These are phyloP conservation scores for Geosmithia putterillii DNA, from an alignment of 2,329 filamentous ascomycete species.

Conservation along the genomic window DNA sequence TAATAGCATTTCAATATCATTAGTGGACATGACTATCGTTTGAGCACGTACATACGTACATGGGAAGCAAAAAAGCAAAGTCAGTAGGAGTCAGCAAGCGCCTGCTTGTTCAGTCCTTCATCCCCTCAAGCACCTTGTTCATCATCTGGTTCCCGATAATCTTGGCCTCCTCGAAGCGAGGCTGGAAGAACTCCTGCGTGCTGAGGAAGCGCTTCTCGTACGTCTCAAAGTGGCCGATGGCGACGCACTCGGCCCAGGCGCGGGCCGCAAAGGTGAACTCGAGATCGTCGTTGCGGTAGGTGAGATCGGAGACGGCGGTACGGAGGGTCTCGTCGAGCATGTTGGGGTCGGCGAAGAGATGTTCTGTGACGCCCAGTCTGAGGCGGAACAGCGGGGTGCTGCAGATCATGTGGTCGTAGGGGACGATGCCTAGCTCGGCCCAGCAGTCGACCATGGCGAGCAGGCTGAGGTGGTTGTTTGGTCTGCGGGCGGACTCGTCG, in stretches of 20 bases:
- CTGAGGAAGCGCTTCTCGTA: slow-evolving; percentile 85
- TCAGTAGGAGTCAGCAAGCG: too few relatives aligned
- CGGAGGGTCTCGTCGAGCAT: slow-evolving; percentile 76
- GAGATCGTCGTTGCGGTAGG: slow-evolving; percentile 87
- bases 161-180: slow-evolving; percentile 76
- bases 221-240: slow-evolving; percentile 80
- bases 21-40: too few relatives aligned
- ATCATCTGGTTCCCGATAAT: slow-evolving; percentile 95
- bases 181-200: slow-evolving; percentile 86
- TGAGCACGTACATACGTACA: too few relatives aligned
- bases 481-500: slow-evolving; percentile 36
- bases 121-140: slow-evolving; percentile 81
- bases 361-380: slow-evolving; percentile 94
- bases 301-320: slow-evolving; percentile 79
- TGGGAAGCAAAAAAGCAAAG: too few relatives aligned
- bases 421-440: slow-evolving; percentile 85
- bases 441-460: slow-evolving; percentile 98
- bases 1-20: too few relatives aligned
- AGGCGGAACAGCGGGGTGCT: slow-evolving; percentile 94
- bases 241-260: slow-evolving; percentile 91
- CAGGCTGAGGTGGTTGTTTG: slow-evolving; percentile 88
- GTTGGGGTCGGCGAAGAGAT: slow-evolving; percentile 73
- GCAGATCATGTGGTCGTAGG: slow-evolving; percentile 99
- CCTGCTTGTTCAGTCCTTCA: slow-evolving; percentile 28
- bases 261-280: slow-evolving; percentile 96